A percentile compares a stretch with the other conserved stretches of the same genome.
These are phyloP conservation scores for Metarhizium humberi DNA, from an alignment of 2,329 filamentous ascomycete species.

Conservation along the genomic window DNA sequence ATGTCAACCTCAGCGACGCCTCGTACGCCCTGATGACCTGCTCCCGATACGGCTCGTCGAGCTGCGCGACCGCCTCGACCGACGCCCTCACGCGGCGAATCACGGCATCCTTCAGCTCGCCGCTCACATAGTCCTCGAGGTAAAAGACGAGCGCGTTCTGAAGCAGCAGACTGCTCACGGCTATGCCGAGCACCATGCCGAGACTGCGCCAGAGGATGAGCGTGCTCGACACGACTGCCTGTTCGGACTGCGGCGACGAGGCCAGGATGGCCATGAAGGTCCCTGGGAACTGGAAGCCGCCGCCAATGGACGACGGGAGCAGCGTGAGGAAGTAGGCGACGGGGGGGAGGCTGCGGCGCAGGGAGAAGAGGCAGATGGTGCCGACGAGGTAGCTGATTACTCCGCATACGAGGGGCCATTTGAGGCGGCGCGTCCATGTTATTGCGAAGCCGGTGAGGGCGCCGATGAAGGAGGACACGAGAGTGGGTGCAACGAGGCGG, in stretches of 20 bases:
- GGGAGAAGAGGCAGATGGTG: constrained; percentile 35
- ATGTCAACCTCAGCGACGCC: constrained; percentile 37
- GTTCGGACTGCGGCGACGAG: constrained; percentile 48
- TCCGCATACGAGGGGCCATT: constrained; percentile 48
- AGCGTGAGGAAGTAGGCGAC: constrained; percentile 46
- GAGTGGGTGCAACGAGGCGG: constrained; percentile 55
- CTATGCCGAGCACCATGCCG: constrained; percentile 65
- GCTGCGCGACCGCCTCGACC: constrained; percentile 41
- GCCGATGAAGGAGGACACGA: constrained; percentile 45
- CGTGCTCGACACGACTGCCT: constrained; percentile 61
- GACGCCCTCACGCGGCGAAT: constrained; percentile 41
- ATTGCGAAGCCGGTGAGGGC: constrained; percentile 54
- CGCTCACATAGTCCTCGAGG: constrained; percentile 48
- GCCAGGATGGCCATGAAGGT: constrained; percentile 56
- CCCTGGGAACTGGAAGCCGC: constrained; percentile 56
- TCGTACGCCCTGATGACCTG: constrained; percentile 49
- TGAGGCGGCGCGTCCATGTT: constrained; percentile 47
- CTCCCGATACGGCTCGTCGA: constrained; percentile 36
- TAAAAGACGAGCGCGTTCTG: constrained; percentile 60
- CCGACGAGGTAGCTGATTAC: constrained; percentile 39
- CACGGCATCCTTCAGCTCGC: constrained; percentile 46
- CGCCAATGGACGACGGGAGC: constrained; percentile 45
- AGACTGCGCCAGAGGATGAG: constrained; percentile 63
- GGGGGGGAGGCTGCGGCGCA: constrained; percentile 42
- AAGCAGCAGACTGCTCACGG: constrained; percentile 59